phyloP scores from a whole-genome alignment of 2,329 filamentous ascomycete species.

The Laburnicola sp. region DNA sequence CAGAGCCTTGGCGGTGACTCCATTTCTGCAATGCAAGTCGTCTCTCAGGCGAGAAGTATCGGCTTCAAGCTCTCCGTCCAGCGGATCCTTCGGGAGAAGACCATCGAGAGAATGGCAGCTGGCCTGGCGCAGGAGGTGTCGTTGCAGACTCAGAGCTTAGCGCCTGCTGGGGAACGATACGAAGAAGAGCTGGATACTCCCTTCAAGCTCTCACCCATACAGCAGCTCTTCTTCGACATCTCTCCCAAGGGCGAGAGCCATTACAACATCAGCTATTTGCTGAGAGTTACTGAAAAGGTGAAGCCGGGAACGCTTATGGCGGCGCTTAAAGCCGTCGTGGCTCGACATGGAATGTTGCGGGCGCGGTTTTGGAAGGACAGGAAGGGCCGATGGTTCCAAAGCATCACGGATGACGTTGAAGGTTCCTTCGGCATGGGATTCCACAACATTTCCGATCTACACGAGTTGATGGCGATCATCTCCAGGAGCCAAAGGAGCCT shows the following conservation, averaged over 20 bases:
- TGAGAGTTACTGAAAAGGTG: slow-evolving; percentile 26
- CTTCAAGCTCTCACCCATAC: too few species aligned
- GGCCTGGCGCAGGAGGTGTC: too few species aligned
- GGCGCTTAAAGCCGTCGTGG: slow-evolving; percentile 38
- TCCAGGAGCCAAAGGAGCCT: slow-evolving; percentile 36
- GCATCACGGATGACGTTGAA: slow-evolving; percentile 26
- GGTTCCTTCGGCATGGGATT: slow-evolving; percentile 24
- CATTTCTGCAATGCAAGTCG: slow-evolving; percentile 43
- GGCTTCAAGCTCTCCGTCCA: slow-evolving; percentile 36
- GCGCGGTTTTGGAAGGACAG: slow-evolving; percentile 40
- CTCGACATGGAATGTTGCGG: slow-evolving; percentile 47
- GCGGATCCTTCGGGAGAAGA: slow-evolving; percentile 36
- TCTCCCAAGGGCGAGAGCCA: slow-evolving; percentile 29
- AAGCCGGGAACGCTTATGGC: slow-evolving; percentile 25
- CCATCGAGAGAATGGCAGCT: slow-evolving; percentile 23
- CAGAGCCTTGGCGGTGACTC: slow-evolving; percentile 41
- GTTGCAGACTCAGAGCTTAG: too few species aligned
- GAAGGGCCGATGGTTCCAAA: slow-evolving; percentile 37
- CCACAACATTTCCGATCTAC: not conserved
- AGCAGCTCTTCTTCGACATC: not conserved
- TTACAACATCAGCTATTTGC: slow-evolving; percentile 39
- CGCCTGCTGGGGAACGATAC: too few species aligned
- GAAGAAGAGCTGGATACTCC: too few species aligned
- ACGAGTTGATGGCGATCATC: slow-evolving; percentile 12
- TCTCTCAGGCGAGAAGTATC: slow-evolving; percentile 30